These are phyloP conservation scores for Phylloboletellus chloephorus DNA, from an alignment of 1,284 basidiomycete species.

Conservation along the genomic window DNA sequence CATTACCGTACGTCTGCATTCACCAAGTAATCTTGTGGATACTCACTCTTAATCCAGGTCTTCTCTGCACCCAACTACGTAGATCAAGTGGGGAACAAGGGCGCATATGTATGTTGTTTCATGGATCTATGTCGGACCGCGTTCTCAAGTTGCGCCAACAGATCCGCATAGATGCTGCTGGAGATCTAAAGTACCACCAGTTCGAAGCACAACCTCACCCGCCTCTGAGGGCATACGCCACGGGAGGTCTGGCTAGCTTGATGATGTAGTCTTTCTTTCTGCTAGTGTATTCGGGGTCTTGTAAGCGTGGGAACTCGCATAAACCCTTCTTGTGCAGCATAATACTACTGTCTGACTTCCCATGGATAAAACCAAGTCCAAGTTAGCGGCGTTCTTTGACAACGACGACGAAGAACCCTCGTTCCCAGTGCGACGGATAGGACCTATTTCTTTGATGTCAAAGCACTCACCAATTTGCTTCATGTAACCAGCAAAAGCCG, in stretches of 20 bases:
- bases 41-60: slow-evolving; percentile 41
- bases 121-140: slow-evolving; percentile 1
- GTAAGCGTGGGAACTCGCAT: slow-evolving; percentile 22
- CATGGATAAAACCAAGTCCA: slow-evolving; percentile 77
- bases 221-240: slow-evolving; percentile 82
- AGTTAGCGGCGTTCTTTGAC: slow-evolving; percentile 74
- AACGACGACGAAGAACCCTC: slow-evolving; percentile 75
- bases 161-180: slow-evolving; percentile 80
- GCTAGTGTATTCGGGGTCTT: not conserved
- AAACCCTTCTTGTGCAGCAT: slow-evolving; percentile 3
- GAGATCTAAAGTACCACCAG: slow-evolving; percentile 72
- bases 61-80: slow-evolving; percentile 85
- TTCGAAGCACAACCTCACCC: slow-evolving; percentile 89
- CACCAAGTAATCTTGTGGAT: not conserved
- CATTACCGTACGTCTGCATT: slow-evolving; percentile 58
- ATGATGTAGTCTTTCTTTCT: slow-evolving; percentile 44
- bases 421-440: slow-evolving; percentile 81
- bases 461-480: slow-evolving; percentile 51
- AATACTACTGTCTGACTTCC: slow-evolving; percentile 4
- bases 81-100: slow-evolving; percentile 77
- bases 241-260: slow-evolving; percentile 56
- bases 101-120: slow-evolving; percentile 61
- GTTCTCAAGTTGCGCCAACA: slow-evolving; percentile 27
- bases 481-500: slow-evolving; percentile 60
- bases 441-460: slow-evolving; percentile 49